Percentiles rank a stretch among this genome's conserved stretches.
Conservation (phyloP, 495 filamentous ascomycete species). For the Penicillium cinerascens region DNA sequence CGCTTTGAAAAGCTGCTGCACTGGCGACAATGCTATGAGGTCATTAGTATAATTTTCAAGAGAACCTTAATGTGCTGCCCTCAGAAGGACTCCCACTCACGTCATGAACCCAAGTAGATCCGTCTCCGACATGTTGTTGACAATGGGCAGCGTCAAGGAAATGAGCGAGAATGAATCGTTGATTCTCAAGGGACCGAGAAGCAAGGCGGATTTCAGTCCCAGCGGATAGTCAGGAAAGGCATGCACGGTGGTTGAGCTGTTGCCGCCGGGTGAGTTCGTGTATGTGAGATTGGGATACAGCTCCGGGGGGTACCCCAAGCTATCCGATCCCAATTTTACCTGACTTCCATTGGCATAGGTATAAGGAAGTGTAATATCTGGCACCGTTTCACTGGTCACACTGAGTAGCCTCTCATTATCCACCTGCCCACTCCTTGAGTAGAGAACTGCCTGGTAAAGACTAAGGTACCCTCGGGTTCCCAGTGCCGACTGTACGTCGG, state of each 20-base stretch:
- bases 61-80: neutral
- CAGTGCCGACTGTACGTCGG: constrained; percentile 62
- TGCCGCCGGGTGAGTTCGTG: constrained; percentile 28
- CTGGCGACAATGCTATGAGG: constrained; percentile 59
- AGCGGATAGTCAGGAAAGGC: constrained; percentile 49
- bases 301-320: constrained; percentile 58
- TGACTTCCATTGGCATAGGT: constrained; percentile 50
- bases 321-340: constrained; percentile 55
- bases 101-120: constrained; percentile 70
- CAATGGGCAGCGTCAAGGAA: constrained; percentile 74
- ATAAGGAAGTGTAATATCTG: constrained; percentile 55
- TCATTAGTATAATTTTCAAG: neutral
- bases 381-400: constrained; percentile 48
- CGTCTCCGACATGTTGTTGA: constrained; percentile 53
- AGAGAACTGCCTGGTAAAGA: constrained; percentile 63
- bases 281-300: constrained; percentile 78
- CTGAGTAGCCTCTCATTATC: constrained; percentile 52
- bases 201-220: constrained; percentile 47
- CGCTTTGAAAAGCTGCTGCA: constrained; percentile 53
- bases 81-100: constrained; percentile 12
- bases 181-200: constrained; percentile 65
- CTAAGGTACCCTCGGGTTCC: constrained; percentile 41
- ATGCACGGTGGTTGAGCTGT: constrained; percentile 30
- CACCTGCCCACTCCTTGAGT: constrained; percentile 57
- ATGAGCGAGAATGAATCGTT: constrained; percentile 70